Conservation (phyloP, 2,329 filamentous ascomycete genomes). For the Diaporthe sp. region DNA sequence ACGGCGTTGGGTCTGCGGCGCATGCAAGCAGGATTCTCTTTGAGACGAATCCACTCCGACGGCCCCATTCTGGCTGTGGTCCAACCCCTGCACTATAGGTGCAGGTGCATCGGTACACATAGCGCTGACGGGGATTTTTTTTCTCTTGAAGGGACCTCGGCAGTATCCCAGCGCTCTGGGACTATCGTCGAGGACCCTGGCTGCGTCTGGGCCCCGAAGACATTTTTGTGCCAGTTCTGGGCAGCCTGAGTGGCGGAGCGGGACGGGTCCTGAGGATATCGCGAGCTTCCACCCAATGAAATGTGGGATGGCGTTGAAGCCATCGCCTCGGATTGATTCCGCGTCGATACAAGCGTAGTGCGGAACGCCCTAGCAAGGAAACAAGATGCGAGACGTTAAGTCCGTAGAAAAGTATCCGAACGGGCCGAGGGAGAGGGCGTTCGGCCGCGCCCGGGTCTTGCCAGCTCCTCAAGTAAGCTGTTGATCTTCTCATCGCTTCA, state of each 20-base stretch:
- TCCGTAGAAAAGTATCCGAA: neutral
- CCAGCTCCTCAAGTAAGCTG: neutral
- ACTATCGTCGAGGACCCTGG: neutral
- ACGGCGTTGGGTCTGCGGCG: neutral
- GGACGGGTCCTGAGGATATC: neutral
- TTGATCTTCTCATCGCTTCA: neutral
- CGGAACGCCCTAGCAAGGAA: neutral
- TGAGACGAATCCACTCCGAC: conserved; percentile 15
- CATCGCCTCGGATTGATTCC: conserved; percentile 8
- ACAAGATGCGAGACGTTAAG: neutral
- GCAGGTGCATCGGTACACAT: neutral
- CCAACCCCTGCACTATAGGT: conserved; percentile 11
- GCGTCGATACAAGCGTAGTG: neutral
- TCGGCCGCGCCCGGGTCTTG: neutral
- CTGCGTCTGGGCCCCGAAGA: neutral
- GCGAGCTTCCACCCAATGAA: neutral
- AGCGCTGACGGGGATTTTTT: neutral
- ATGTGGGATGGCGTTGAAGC: neutral
- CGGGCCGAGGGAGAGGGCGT: conserved; percentile 7
- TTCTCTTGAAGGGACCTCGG: neutral
- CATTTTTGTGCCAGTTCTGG: neutral
- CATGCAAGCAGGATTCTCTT: conserved; percentile 14
- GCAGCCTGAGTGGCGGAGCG: neutral
- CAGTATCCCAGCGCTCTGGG: conserved; percentile 9
- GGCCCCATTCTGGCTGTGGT: neutral